phyloP scores from a whole-genome alignment of 768 basidiomycete species.

The Kockovaella imperatae region DNA sequence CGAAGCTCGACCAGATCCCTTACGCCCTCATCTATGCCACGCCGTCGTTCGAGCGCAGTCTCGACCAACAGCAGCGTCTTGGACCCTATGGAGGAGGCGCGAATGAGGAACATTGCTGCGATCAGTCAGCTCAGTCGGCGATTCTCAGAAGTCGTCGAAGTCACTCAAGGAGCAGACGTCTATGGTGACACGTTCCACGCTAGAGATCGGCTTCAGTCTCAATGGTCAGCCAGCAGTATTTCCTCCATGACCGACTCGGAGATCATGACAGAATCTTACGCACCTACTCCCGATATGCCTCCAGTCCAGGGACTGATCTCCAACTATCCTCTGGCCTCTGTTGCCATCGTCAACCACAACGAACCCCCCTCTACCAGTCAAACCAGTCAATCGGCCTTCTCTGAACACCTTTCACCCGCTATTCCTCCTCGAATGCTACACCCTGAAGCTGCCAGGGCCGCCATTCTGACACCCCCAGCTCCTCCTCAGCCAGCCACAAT shows the following conservation, averaged over 20 bases:
- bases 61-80: slow-evolving; percentile 7
- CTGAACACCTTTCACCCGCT: neutral
- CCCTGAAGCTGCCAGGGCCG: neutral
- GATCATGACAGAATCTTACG: slow-evolving; percentile 25
- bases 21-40: neutral
- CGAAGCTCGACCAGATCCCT: slow-evolving; percentile 10
- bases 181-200: slow-evolving; percentile 6
- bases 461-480: slow-evolving; percentile 28
- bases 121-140: slow-evolving; percentile 25
- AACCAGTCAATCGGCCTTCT: slow-evolving; percentile 1
- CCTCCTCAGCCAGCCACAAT: slow-evolving; percentile 16
- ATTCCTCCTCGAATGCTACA: slow-evolving; percentile 3
- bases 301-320: slow-evolving; percentile 13
- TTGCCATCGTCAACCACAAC: too few relatives aligned
- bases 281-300: slow-evolving; percentile 25
- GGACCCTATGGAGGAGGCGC: slow-evolving; percentile 26
- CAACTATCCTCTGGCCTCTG: slow-evolving; percentile 33
- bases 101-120: slow-evolving; percentile 25
- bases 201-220: neutral
- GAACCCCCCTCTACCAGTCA: slow-evolving; percentile 1
- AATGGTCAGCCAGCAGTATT: slow-evolving; percentile 24
- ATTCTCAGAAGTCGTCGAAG: slow-evolving; percentile 39
- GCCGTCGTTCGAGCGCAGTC: slow-evolving; percentile 22
- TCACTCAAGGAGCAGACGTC: too few relatives aligned
- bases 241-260: slow-evolving; percentile 28